Percentiles rank a stretch among this genome's conserved stretches.
These are phyloP conservation scores for Tieghemostelium lacteum DNA, from an alignment of 78 protist species.

Conservation along the genomic window DNA sequence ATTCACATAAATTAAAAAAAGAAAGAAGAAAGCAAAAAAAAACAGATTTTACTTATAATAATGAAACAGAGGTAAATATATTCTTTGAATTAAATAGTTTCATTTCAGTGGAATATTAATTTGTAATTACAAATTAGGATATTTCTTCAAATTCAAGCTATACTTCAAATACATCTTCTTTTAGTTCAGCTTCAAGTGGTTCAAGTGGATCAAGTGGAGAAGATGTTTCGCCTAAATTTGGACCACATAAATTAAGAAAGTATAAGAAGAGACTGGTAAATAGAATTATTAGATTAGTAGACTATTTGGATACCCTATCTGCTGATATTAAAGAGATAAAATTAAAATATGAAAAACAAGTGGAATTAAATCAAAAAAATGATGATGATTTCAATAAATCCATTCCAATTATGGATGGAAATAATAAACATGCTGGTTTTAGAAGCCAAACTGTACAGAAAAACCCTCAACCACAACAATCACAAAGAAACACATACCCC, in stretches of 20 bases:
- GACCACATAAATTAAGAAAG: conserved; percentile 61
- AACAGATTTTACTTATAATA: no score
- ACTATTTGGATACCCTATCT: conserved; percentile 17
- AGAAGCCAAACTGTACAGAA: neutral
- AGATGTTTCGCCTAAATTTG: conserved; percentile 8
- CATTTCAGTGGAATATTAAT: no score
- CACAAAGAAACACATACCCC: neutral
- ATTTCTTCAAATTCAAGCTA: neutral
- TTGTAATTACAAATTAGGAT: neutral
- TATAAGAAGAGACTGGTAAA: conserved; percentile 14
- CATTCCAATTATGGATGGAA: no score
- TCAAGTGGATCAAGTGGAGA: neutral
- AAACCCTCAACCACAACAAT: neutral
- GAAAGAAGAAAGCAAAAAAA: conserved; percentile 18
- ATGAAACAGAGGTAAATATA: neutral
- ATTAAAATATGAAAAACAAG: conserved; percentile 7
- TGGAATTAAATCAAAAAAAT: neutral
- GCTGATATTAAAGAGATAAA: conserved; percentile 5
- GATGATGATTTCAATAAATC: no score
- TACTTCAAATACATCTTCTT: neutral
- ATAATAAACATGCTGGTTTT: no score
- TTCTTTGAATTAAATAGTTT: neutral
- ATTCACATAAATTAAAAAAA: conserved; percentile 16
- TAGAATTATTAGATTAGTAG: conserved; percentile 30
- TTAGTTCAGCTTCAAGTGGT: neutral